Base-by-base conservation (phyloP, 306 rosid genomes). In the Albizia julibrissin region DNA sequence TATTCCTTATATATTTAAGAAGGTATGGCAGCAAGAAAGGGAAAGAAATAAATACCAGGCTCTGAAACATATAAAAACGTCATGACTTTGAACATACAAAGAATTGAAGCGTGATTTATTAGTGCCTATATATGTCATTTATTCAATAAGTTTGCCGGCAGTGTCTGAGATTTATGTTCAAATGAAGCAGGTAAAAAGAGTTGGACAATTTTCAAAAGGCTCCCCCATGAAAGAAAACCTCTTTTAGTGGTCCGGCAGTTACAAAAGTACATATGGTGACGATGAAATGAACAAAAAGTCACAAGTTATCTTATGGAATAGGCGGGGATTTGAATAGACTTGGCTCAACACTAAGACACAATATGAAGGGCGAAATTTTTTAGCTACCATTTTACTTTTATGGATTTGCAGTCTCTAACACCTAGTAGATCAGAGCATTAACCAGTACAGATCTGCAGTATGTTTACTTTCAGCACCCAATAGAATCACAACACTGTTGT, bases 1-100 rank as follows among this genome's bases (percentile, higher is more conserved):
- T 71, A 74, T 1, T 61, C 27, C 21, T 29, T 14, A 2, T 13
- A 27, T 13, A 29, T 11, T 3, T 12, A 31, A 26, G 5, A 4
- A 29, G 29, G 26, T 34, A 74, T 49, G 27, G 16, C 18, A 73
- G 58, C 69, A 74, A 42, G 79, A 73, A 31, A 71, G 8, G 69
- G 72, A 39, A 67, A 8, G 33, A 29, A 15, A 22, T 9, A 56
- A 82, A 69, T 43, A 52, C 42, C 71, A 70, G n/a, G 61, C 69
- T 62, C 66, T 40, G 62, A 52, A 79, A 66, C 78, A 83, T 37
- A 29, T 44, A 47, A 47, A 72, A 67, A 33, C 42, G 65, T 42
- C 72, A 64, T 77, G 22, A 19, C 37, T 44, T 74, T 79, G 31
- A 24, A 49, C 7, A 46, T 47, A 67, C 13, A 42, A 15, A 61